phyloP scores from a whole-genome alignment of 192 early-diverging fungal species.

The Helicostylum pulchrum region DNA sequence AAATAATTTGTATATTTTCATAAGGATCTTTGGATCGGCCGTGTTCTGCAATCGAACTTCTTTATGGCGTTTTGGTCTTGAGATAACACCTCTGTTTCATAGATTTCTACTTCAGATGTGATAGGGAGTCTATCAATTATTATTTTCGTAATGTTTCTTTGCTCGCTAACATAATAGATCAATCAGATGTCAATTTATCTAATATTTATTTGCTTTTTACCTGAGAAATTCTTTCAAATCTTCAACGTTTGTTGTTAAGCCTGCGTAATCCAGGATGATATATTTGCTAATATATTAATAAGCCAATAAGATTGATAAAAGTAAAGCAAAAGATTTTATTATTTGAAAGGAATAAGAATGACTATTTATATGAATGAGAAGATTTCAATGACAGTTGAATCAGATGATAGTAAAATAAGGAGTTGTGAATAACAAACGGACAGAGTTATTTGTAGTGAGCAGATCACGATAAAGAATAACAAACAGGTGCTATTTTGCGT shows the following conservation, averaged over 20 bases:
- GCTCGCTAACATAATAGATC: slow-evolving; percentile 16
- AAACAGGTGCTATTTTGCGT: too few species aligned
- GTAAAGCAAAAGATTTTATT: too few species aligned
- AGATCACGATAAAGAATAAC: too few species aligned
- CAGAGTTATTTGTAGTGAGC: too few species aligned
- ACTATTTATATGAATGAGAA: too few species aligned
- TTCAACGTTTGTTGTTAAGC: slow-evolving; percentile 13
- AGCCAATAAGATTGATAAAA: too few species aligned
- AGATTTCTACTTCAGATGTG: slow-evolving; percentile 13
- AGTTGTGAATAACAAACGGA: too few species aligned
- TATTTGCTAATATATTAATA: too few species aligned
- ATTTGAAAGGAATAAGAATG: too few species aligned
- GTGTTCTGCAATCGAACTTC: slow-evolving; percentile 15
- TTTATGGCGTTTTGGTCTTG: slow-evolving; percentile 8
- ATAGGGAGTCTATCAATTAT: slow-evolving; percentile 19
- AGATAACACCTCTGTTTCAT: slow-evolving; percentile 3
- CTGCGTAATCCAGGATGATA: slow-evolving; percentile 19
- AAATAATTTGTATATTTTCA: slow-evolving; percentile 11
- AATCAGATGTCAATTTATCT: slow-evolving; percentile 13
- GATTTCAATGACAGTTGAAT: too few species aligned
- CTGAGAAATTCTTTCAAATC: slow-evolving; percentile 15
- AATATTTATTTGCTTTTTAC: slow-evolving; percentile 20
- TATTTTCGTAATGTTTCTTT: slow-evolving; percentile 12
- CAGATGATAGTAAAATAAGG: too few species aligned
- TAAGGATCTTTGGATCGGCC: slow-evolving; percentile 14